A percentile compares a stretch with the other conserved stretches of the same genome.
Conservation (phyloP, 257 asterid genomes). For the Echites panduratus region DNA sequence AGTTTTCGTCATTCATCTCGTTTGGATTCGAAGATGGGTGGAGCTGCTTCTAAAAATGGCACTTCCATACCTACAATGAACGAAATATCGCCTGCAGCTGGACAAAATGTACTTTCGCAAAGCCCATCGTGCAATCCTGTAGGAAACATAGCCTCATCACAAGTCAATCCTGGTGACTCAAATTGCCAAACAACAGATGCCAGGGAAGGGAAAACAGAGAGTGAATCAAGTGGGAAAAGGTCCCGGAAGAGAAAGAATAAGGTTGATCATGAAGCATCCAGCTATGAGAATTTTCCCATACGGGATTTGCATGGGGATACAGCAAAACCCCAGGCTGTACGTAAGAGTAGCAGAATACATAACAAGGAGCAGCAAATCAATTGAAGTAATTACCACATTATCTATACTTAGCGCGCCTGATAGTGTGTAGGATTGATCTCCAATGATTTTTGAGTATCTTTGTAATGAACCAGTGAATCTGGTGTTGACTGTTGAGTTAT, state of each 20-base stretch:
- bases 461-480: neutral
- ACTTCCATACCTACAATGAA: slow-evolving; percentile 15
- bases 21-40: slow-evolving; percentile 25
- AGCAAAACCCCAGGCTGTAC: slow-evolving; percentile 20
- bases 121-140: slow-evolving; percentile 20
- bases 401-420: neutral
- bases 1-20: slow-evolving; percentile 53
- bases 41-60: slow-evolving; percentile 7
- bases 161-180: neutral
- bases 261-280: slow-evolving; percentile 21
- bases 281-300: slow-evolving; percentile 7
- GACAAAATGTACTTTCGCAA: slow-evolving; percentile 15
- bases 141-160: slow-evolving; percentile 17
- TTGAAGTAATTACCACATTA: neutral
- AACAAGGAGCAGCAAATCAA: slow-evolving; percentile 22
- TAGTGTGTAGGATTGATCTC: neutral
- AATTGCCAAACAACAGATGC: slow-evolving; percentile 4
- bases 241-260: slow-evolving; percentile 25
- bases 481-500: neutral
- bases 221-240: slow-evolving; percentile 22
- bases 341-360: slow-evolving; percentile 30
- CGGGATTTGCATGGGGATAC: slow-evolving; percentile 18
- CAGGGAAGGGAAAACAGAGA: slow-evolving; percentile 9
- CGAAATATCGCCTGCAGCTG: slow-evolving; percentile 34
- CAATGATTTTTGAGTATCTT: neutral